Conservation (phyloP, 306 rosid genomes). For the Alnus glutinosa region DNA sequence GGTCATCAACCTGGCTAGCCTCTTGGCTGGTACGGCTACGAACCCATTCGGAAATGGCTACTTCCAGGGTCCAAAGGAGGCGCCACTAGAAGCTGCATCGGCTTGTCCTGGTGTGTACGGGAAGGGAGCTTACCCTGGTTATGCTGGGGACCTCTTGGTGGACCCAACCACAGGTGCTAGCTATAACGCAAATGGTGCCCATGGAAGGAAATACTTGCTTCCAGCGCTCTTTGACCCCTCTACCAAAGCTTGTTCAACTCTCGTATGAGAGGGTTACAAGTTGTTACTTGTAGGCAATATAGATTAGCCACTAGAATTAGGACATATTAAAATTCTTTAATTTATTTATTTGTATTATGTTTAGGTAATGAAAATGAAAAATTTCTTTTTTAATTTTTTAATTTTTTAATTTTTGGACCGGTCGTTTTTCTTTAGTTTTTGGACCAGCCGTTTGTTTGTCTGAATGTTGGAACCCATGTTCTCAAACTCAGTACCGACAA, state of each 20-base stretch:
- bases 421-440: too few relatives aligned
- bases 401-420: too few relatives aligned
- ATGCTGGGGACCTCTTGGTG: constrained; percentile 54
- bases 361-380: neutral
- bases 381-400: neutral
- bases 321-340: constrained; percentile 34
- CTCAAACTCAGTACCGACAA: too few relatives aligned
- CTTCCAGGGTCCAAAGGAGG: constrained; percentile 60
- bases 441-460: too few relatives aligned
- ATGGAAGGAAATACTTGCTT: constrained; percentile 60
- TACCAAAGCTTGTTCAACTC: constrained; percentile 49
- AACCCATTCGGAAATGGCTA: constrained; percentile 72
- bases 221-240: constrained; percentile 69
- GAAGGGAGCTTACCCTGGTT: constrained; percentile 68
- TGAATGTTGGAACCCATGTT: too few relatives aligned
- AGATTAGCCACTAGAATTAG: constrained; percentile 27
- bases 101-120: constrained; percentile 70
- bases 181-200: constrained; percentile 56
- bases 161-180: constrained; percentile 57
- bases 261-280: constrained; percentile 34
- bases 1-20: constrained; percentile 60
- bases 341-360: constrained; percentile 24
- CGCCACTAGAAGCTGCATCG: constrained; percentile 61
- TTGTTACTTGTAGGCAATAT: neutral
- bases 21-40: constrained; percentile 66